Conservation (phyloP, 1,139 yeast species). For the Sugiyamaella grinbergsii region DNA sequence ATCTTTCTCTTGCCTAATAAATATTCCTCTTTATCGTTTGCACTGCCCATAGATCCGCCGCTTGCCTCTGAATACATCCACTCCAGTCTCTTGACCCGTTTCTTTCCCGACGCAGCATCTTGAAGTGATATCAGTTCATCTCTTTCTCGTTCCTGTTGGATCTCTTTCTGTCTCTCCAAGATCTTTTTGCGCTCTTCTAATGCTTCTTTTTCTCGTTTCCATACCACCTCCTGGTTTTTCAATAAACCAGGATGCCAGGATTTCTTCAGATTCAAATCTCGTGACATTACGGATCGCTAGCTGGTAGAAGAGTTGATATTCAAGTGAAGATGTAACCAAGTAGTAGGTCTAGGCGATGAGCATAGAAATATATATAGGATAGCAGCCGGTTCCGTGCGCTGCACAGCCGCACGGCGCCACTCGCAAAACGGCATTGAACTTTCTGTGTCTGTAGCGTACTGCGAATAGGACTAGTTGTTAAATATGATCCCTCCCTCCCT, state of each 20-base stretch:
- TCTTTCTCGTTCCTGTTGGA: constrained; percentile 63
- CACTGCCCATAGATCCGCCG: constrained; percentile 28
- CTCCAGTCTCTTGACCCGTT: constrained; percentile 56
- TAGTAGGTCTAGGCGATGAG: not conserved
- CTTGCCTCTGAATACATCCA: constrained; percentile 80
- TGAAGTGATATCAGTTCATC: constrained; percentile 59
- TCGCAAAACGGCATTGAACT: not conserved
- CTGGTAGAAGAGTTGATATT: not conserved
- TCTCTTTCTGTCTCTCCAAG: constrained; percentile 65
- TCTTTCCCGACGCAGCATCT: constrained; percentile 50
- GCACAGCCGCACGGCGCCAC: not conserved
- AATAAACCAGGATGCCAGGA: constrained; percentile 94
- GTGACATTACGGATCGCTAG: constrained; percentile 50
- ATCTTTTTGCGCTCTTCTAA: constrained; percentile 69
- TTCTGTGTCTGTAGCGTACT: no score
- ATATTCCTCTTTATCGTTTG: constrained; percentile 49
- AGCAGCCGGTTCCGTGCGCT: no score
- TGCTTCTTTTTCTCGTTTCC: constrained; percentile 81
- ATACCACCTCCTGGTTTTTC: constrained; percentile 82
- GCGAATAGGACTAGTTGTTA: no score
- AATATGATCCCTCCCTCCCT: no score
- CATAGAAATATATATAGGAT: no score
- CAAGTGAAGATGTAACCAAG: not conserved
- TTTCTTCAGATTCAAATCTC: constrained; percentile 84
- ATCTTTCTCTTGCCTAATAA: constrained; percentile 54